Evolutionary conservation across 371 early-diverging fungal genomes (phyloP).

Genomic region (Coelomomyces lativittatus): DNA sequence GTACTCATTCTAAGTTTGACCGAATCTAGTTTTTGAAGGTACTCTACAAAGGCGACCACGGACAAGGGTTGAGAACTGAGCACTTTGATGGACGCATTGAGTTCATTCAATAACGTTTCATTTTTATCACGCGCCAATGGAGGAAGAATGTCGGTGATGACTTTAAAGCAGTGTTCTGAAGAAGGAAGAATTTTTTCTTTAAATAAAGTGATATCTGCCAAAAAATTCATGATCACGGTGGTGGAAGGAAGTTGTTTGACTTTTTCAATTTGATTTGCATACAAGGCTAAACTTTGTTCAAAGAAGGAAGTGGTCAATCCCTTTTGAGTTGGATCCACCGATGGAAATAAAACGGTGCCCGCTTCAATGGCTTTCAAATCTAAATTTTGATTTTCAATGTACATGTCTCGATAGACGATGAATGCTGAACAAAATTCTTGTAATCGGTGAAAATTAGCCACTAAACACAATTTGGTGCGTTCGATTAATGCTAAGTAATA

Average conservation of each 20-base stretch:
- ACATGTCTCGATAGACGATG: slow-evolving; percentile 9
- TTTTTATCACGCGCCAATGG: slow-evolving; percentile 28
- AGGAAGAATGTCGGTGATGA: slow-evolving; percentile 24
- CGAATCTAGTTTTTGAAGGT: slow-evolving; percentile 33
- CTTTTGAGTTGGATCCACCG: slow-evolving; percentile 2
- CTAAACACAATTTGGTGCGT: background rate
- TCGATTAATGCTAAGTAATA: slow-evolving; percentile 9
- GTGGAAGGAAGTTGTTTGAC: slow-evolving; percentile 15
- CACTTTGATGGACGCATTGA: slow-evolving; percentile 25
- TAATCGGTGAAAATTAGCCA: background rate
- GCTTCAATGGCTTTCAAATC: slow-evolving; percentile 10
- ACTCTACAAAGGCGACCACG: slow-evolving; percentile 37
- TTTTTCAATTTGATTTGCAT: slow-evolving; percentile 11
- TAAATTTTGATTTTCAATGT: slow-evolving; percentile 20
- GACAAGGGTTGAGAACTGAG: slow-evolving; percentile 19
- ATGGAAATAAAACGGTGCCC: slow-evolving; percentile 8
- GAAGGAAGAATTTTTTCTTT: slow-evolving; percentile 25
- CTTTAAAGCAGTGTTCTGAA: slow-evolving; percentile 29
- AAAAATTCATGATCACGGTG: slow-evolving; percentile 16
- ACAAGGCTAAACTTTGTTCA: slow-evolving; percentile 13
- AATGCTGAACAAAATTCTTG: background rate
- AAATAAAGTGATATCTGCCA: slow-evolving; percentile 16
- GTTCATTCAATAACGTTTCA: slow-evolving; percentile 22
- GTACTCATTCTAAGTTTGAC: slow-evolving; percentile 5
- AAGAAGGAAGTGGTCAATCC: slow-evolving; percentile 15